Conservation (phyloP, 768 basidiomycete genomes). For the Multifurca ochricompacta region DNA sequence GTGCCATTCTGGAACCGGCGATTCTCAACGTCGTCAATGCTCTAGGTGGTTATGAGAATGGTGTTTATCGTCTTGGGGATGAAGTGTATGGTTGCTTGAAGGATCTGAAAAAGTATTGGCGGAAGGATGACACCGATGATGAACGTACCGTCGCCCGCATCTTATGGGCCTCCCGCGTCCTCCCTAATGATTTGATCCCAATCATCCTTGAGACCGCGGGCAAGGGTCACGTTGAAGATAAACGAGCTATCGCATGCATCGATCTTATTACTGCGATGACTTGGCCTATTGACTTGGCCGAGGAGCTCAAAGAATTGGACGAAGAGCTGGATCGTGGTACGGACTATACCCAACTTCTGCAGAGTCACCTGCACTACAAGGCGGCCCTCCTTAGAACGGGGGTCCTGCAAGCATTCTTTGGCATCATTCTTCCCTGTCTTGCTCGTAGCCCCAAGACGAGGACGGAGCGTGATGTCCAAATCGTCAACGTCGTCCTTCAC, state of each 20-base stretch:
- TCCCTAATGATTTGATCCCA: constrained; percentile 82
- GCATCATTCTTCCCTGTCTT: constrained; percentile 70
- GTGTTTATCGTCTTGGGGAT: constrained; percentile 69
- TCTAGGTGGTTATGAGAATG: constrained; percentile 65
- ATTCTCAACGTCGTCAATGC: constrained; percentile 73
- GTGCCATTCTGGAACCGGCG: constrained; percentile 55
- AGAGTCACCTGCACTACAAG: constrained; percentile 87
- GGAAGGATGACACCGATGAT: constrained; percentile 95
- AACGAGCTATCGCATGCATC: constrained; percentile 71
- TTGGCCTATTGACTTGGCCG: constrained; percentile 95
- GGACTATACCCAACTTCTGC: constrained; percentile 80
- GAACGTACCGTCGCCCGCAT: constrained; percentile 92
- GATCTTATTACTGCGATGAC: constrained; percentile 97
- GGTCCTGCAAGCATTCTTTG: constrained; percentile 64
- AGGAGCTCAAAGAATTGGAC: constrained; percentile 88
- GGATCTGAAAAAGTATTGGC: constrained; percentile 93
- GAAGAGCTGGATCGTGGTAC: constrained; percentile 72
- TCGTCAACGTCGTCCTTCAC: constrained; percentile 83
- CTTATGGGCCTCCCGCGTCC: constrained; percentile 79
- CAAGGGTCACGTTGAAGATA: constrained; percentile 70
- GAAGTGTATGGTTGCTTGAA: constrained; percentile 78
- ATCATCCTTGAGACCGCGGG: constrained; percentile 79
- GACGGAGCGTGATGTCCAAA: constrained; percentile 70
- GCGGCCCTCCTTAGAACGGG: constrained; percentile 61
- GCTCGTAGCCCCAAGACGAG: constrained; percentile 64